These are phyloP conservation scores for Hygrocybe coccinea DNA, from an alignment of 768 basidiomycete genomes.

Conservation along the genomic window DNA sequence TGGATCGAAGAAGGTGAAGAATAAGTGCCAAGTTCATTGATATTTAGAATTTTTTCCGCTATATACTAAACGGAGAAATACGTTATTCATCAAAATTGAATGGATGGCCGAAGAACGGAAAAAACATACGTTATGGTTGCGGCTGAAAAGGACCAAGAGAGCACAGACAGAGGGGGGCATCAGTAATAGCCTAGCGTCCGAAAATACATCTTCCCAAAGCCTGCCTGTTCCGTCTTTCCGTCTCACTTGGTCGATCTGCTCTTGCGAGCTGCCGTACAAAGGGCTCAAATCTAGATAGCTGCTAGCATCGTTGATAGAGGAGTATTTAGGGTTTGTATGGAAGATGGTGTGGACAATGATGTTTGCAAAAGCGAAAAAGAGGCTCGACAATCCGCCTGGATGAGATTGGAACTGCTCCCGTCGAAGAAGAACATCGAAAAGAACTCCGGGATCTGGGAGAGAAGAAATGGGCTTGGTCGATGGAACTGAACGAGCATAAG, in stretches of 20 bases:
- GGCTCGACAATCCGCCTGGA: constrained; percentile 64
- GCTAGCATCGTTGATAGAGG: constrained; percentile 56
- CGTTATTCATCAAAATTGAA: constrained; percentile 4
- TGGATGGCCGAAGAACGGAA: constrained; percentile 18
- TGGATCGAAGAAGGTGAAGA: constrained; percentile 21
- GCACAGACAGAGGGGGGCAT: constrained; percentile 73
- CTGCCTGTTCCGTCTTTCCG: constrained; percentile 61
- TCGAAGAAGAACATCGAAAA: constrained; percentile 68
- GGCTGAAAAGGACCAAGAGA: constrained; percentile 60
- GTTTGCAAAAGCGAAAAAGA: constrained; percentile 78
- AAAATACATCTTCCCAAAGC: constrained; percentile 66
- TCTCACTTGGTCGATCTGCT: constrained; percentile 47
- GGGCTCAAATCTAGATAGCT: constrained; percentile 76
- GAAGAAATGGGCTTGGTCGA: constrained; percentile 40
- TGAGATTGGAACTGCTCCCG: constrained; percentile 47
- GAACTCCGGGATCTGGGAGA: constrained; percentile 60
- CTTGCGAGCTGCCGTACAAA: constrained; percentile 59
- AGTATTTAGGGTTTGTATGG: constrained; percentile 44
- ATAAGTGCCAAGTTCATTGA: constrained; percentile 62
- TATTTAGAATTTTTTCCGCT: constrained; percentile 57
- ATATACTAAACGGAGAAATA: constrained; percentile 46
- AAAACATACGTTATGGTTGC: constrained; percentile 62
- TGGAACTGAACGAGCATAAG: constrained; percentile 66
- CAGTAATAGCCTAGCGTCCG: constrained; percentile 56
- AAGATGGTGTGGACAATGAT: constrained; percentile 73